phyloP scores from a whole-genome alignment of 1,139 yeast species.

The Kurtzmaniella quercitrusa region DNA sequence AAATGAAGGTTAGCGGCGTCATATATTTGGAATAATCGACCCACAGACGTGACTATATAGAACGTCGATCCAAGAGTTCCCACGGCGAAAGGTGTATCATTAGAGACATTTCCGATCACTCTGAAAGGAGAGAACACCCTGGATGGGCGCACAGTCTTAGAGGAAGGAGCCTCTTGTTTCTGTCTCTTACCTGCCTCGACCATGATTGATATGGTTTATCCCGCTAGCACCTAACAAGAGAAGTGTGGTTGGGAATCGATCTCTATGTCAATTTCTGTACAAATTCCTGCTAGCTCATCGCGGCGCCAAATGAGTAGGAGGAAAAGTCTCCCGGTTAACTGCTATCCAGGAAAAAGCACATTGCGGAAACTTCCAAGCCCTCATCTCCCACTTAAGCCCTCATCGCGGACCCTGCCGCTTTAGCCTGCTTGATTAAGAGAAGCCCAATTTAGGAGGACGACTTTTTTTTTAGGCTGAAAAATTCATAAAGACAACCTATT shows the following conservation, averaged over 20 bases:
- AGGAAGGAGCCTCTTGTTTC: slow-evolving; percentile 15
- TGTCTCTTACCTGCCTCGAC: slow-evolving; percentile 29
- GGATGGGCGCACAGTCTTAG: slow-evolving; percentile 16
- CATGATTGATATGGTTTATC: slow-evolving; percentile 14
- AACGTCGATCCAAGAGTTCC: slow-evolving; percentile 88
- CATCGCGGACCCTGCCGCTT: too few species aligned
- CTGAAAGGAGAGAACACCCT: slow-evolving; percentile 44
- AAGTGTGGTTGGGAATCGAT: background rate
- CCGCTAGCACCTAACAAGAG: background rate
- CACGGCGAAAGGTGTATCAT: slow-evolving; percentile 78
- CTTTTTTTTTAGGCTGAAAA: too few species aligned
- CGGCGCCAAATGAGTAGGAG: too few species aligned
- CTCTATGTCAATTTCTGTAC: too few species aligned
- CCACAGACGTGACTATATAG: slow-evolving; percentile 86
- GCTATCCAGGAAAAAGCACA: too few species aligned
- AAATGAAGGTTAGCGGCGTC: slow-evolving; percentile 87
- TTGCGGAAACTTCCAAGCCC: too few species aligned
- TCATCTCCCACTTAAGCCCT: too few species aligned
- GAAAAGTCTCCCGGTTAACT: too few species aligned
- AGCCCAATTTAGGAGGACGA: too few species aligned
- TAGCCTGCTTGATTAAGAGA: too few species aligned
- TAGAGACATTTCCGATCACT: slow-evolving; percentile 64
- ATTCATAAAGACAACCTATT: too few species aligned
- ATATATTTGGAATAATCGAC: slow-evolving; percentile 84
- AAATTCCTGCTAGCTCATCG: too few species aligned